Evolutionary conservation across 1,139 yeast genomes (phyloP), one percentile per base, ranked within the genome.

Genomic region (Geotrichum carabidarum): DNA sequence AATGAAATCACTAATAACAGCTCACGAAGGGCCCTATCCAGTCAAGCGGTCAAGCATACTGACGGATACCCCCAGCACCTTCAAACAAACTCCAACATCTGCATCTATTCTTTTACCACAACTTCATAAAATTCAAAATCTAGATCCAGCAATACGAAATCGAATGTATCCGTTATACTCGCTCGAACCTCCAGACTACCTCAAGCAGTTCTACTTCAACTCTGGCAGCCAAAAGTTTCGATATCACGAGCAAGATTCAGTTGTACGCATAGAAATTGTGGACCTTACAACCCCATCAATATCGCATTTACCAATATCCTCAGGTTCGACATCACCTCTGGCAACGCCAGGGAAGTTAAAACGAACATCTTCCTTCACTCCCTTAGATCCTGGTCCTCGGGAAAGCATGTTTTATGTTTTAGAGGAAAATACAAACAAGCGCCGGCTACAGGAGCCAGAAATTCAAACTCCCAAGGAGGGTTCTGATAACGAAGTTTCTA

Each of bases 131-230:
- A 40, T 53, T 7, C 36, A 30, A 27, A 34, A 22, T 30, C 50
- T 53, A 32, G 37, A 44, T 14, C 34, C 40, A 8, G 37, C 44
- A 44, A 43, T 32, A 38, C 52, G 46, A 27, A 40, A 44, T 27
- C 43, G 51, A 9, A n/a, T 48, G 43, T 53, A 53, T 36, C 56
- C 56, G 22, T 46, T 53, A 9, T 53, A 53, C 43, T 44, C 48
- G 8, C 31, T 32, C 30, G 46, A 41, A 15, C n/a, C 51, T 8
- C 51, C 51, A 4, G 46, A 40, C 32, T 45, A 48, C 32, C 46
- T 53, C 32, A 44, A 38, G 31, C 52, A 53, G 41, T 53, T 53
- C 27, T 48, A 53, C 36, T 53, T 53, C 18, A 41, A 44, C 36
- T 43, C 36, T 6, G 50, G 49, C n/a, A 34, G 31, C 40, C 41